These are phyloP conservation scores for Erythrophleum ivorense DNA, from an alignment of 331 rosid genomes.

Conservation along the genomic window DNA sequence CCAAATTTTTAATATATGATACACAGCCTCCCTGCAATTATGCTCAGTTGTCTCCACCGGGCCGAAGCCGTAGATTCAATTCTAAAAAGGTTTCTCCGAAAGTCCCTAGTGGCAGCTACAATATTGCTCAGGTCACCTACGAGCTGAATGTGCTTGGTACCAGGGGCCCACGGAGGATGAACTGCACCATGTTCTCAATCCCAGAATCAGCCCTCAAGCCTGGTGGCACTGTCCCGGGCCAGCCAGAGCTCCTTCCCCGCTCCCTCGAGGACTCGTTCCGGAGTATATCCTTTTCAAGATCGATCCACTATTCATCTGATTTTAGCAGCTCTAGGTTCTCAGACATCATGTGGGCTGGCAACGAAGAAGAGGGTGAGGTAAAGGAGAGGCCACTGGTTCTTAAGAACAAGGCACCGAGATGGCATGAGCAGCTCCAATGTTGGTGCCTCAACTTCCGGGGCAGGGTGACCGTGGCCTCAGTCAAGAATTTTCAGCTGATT, in stretches of 20 bases:
- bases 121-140: slow-evolving; percentile 80
- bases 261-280: slow-evolving; percentile 87
- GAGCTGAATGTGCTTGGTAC: slow-evolving; percentile 93
- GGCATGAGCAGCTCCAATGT: slow-evolving; percentile 77
- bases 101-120: slow-evolving; percentile 90
- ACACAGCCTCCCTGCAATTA: slow-evolving; percentile 81
- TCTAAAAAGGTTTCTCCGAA: slow-evolving; percentile 89
- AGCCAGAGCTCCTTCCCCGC: slow-evolving; percentile 79
- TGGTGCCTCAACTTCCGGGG: slow-evolving; percentile 96
- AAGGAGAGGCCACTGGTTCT: slow-evolving; percentile 78
- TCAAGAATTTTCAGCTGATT: slow-evolving; percentile 88
- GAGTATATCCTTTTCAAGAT: slow-evolving; percentile 79
- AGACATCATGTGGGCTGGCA: slow-evolving; percentile 59
- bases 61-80: slow-evolving; percentile 82
- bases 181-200: slow-evolving; percentile 86
- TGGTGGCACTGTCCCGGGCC: slow-evolving; percentile 82
- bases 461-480: slow-evolving; percentile 90
- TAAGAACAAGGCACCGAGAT: slow-evolving; percentile 50
- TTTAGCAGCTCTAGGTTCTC: slow-evolving; percentile 92
- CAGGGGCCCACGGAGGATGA: slow-evolving; percentile 91
- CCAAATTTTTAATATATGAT: slow-evolving; percentile 86
- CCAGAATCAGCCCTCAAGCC: slow-evolving; percentile 74
- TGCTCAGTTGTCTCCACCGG: slow-evolving; percentile 72
- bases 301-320: slow-evolving; percentile 57
- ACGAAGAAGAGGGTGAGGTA: slow-evolving; percentile 61